Base-by-base conservation (phyloP, 1,284 basidiomycete genomes). In the Apiotrichum gamsii region DNA sequence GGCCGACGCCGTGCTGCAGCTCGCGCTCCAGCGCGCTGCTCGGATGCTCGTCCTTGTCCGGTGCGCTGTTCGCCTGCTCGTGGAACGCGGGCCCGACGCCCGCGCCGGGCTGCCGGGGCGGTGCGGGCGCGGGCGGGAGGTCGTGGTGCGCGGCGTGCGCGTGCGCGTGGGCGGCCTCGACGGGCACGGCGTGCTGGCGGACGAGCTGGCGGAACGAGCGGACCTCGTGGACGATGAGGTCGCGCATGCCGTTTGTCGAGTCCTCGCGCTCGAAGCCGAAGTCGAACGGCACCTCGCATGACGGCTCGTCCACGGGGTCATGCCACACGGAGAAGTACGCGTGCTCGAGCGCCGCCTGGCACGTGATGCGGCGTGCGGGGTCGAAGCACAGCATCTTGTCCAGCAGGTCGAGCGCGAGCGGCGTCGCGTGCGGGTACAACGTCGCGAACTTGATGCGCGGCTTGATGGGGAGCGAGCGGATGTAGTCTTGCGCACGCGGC, bases 241-340 rank as follows among this genome's bases (percentile, higher is more conserved):
- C 81, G 73, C 94, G 90, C 95, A 99, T 99, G 19, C 95, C 95
- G 45, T 95, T 89, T 51, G 93, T 91, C 44, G 84, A 83, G 57
- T 98, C 94, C 71, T 97, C 94, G 54, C 85, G 84, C 73, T 99
- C 95, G 59, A 99, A 98, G n/a, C 83, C 80, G 67, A 99, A 98
- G 74, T 98, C 91, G 62, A 98, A 97, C 74, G 86, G 84, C 42
- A 77, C 72, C 46, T 84, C 79, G 64, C 89, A 93, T 31, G 79
- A 61, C 2, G 90, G 90, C 70, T 93, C 90, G 66, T 93, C 89
- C 13, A 84, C 81, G n/a, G 88, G 89, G 70, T 94, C 90, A 64
- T 94, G 90, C 90, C 90, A 95, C 10, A 93, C 90, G 46, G 85
- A 78, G 41, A 93, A 71, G 67, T 98, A 99, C 0, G 93, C 90